Conservation (phyloP, 1,284 basidiomycete species). For the Volvariella surrecta region DNA sequence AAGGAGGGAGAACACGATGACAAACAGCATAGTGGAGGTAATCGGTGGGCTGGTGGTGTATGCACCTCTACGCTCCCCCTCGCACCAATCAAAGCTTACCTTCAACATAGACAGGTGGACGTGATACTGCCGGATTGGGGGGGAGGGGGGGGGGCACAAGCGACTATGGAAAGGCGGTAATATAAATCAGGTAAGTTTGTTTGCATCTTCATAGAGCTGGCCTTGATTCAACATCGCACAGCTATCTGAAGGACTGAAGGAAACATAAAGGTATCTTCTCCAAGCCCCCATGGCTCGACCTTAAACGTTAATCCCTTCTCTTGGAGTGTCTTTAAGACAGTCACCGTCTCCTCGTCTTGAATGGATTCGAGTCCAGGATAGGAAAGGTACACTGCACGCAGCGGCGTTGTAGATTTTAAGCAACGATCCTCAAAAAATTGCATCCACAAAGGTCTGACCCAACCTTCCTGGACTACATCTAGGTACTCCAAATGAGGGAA, state of each 20-base stretch:
- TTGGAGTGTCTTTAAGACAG: no score
- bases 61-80: constrained; percentile 12
- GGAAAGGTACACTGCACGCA: no score
- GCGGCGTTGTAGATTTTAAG: constrained; percentile 58
- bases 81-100: constrained; percentile 2
- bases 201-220: no score
- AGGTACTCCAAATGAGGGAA: no score
- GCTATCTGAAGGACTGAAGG: constrained; percentile 47
- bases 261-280: no score
- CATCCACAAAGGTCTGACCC: no score
- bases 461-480: no score
- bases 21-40: constrained; percentile 50
- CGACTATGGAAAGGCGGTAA: constrained; percentile 55
- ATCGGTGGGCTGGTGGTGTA: constrained; percentile 56
- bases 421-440: no score
- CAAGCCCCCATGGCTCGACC: constrained; percentile 53
- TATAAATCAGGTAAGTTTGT: constrained; percentile 42
- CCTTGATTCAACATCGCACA: constrained; percentile 12
- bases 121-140: constrained; percentile 59
- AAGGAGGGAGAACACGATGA: constrained; percentile 57
- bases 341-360: no score
- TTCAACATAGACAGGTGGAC: constrained; percentile 43
- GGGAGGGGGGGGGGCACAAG: constrained; percentile 58
- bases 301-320: no score
- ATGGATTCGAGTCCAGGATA: no score